Percentiles rank a stretch among this genome's conserved stretches.
Conservation (phyloP, 2,329 filamentous ascomycete genomes). For the Aspergillus neotritici region DNA sequence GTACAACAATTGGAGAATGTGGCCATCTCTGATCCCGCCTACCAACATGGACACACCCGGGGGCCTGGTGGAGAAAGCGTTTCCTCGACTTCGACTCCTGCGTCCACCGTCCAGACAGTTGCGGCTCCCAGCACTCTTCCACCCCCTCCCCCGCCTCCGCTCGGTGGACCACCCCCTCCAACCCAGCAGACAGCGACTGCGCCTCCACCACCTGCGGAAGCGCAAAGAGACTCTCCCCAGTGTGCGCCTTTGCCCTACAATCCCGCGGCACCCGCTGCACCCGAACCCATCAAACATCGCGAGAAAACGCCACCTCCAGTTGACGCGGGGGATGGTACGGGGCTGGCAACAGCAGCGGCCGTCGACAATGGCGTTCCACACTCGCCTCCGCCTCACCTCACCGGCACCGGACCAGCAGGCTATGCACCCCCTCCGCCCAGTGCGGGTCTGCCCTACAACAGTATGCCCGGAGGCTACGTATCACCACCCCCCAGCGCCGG, state of each 20-base stretch:
- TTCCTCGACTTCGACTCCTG: slow-evolving; percentile 10
- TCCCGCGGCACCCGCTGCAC: slow-evolving; percentile 59
- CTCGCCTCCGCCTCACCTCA: slow-evolving; percentile 23
- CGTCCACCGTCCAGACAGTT: slow-evolving; percentile 14
- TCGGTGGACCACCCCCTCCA: slow-evolving; percentile 11
- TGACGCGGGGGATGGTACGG: slow-evolving; percentile 48
- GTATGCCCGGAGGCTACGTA: slow-evolving; percentile 24
- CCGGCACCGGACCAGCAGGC: slow-evolving; percentile 10
- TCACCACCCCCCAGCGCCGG: slow-evolving; percentile 36
- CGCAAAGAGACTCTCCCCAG: slow-evolving; percentile 27
- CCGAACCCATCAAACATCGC: slow-evolving; percentile 59
- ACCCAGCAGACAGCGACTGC: slow-evolving; percentile 12
- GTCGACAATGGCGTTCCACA: slow-evolving; percentile 35
- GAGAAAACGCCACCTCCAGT: slow-evolving; percentile 61
- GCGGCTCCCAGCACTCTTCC: slow-evolving; percentile 21
- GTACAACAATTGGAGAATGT: slow-evolving; percentile 60
- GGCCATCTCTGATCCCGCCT: slow-evolving; percentile 51
- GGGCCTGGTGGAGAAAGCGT: slow-evolving; percentile 32
- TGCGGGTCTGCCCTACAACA: slow-evolving; percentile 20
- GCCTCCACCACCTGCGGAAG: slow-evolving; percentile 13
- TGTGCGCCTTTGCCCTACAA: slow-evolving; percentile 58
- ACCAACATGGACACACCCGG: slow-evolving; percentile 40
- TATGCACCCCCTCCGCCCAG: slow-evolving; percentile 20
- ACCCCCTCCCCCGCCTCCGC: slow-evolving; percentile 22
- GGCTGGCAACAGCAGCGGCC: slow-evolving; percentile 38